Evolutionary conservation across 202 grass and related monocot genomes (phyloP), one percentile per base, ranked within the genome.

Genomic region (Schoenoplectus tabernaemontani): DNA sequence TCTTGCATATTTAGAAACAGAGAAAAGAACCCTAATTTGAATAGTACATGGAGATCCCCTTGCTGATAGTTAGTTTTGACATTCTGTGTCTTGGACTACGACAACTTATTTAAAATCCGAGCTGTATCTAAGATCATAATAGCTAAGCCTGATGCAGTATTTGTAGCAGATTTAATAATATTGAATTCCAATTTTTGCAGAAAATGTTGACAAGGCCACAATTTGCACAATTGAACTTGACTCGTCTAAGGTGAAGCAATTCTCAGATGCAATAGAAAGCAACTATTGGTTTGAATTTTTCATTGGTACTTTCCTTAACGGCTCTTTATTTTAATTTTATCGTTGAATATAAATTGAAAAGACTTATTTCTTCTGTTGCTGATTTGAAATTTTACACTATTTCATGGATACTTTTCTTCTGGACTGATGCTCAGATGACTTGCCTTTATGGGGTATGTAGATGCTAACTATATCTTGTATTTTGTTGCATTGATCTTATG

Each of bases 281-380:
- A 87, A 82, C 57, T 97, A 97, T 69, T 97, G 91, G 94, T 92
- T 97, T 32, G 91, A 97, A 84, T 97, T 97, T 59, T 97, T 97
- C 87, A 97, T 97, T 17, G 91, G 94, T 97, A 86, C 63, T 50
- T 78, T 36, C 28, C 48, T 83, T 13, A 33, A 71, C 17, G 16
- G 23, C 68, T 54, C 30, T 54, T 59, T 76, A 71, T 46, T 77
- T 42, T 77, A 58, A 79, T 54, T 83, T 48, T 19, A 58, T 37
- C 64, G 22, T 33, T 34, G 65, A 24, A 23, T 36, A 34, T 22
- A 23, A 48, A 9, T 65, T 11, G 57, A 37, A 65, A 79, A 63
- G 20, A n/a, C 15, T 59, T 79, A 57, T 48, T 59, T 69, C 51
- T 74, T 65, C 30, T 68, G 37, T 59, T 78, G 24, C 77, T 11